Evolutionary conservation across 495 filamentous ascomycete genomes (phyloP).

Genomic region (Daldinia childiae): DNA sequence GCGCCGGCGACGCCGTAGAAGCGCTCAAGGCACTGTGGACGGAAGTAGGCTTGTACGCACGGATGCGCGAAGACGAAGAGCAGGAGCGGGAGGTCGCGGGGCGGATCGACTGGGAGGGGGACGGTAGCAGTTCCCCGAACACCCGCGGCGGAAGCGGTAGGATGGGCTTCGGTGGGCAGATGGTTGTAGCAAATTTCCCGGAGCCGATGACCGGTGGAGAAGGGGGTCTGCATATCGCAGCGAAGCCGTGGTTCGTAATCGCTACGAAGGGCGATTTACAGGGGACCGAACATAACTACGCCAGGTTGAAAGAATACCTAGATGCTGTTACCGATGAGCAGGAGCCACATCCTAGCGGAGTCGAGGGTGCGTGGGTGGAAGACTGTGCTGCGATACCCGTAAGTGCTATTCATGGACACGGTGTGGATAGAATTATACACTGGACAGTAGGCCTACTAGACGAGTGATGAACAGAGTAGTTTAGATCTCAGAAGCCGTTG

Average conservation of each 20-base stretch:
- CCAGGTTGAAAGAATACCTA: constrained; percentile 72
- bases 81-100: constrained; percentile 59
- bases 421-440: constrained; percentile 78
- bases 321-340: constrained; percentile 64
- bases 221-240: constrained; percentile 70
- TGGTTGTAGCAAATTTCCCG: constrained; percentile 50
- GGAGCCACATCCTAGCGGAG: constrained; percentile 74
- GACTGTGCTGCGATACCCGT: constrained; percentile 79
- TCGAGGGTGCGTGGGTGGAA: constrained; percentile 71
- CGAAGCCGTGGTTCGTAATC: constrained; percentile 96
- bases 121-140: constrained; percentile 30
- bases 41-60: constrained; percentile 88
- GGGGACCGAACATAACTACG: constrained; percentile 80
- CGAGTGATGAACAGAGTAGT: constrained; percentile 23
- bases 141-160: background rate
- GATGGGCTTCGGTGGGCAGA: constrained; percentile 29
- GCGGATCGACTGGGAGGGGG: constrained; percentile 53
- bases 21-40: constrained; percentile 85
- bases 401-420: constrained; percentile 86
- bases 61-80: constrained; percentile 70
- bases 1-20: constrained; percentile 76
- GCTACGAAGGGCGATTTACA: constrained; percentile 93
- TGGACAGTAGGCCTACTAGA: constrained; percentile 80
- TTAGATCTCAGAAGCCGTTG: background rate
- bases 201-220: constrained; percentile 37